Conservation (phyloP, 2,329 filamentous ascomycete species). For the Furcasterigmium sp. region DNA sequence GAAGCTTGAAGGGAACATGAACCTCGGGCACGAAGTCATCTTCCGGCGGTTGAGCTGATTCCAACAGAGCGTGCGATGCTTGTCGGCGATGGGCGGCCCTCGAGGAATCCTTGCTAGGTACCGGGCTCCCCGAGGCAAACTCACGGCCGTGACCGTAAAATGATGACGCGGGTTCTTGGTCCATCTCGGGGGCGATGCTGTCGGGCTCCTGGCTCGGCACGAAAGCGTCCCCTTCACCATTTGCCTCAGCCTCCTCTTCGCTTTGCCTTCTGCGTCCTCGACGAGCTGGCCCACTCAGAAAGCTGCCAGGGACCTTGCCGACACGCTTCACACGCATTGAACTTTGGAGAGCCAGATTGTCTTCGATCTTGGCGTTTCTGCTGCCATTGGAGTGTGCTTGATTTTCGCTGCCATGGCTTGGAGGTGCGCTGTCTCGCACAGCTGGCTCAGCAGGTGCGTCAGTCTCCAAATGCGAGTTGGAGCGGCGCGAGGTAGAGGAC, state of each 20-base stretch:
- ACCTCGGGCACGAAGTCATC: conserved; percentile 28
- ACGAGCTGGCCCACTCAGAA: conserved; percentile 74
- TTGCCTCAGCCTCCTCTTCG: conserved; percentile 55
- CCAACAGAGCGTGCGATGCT: conserved; percentile 27
- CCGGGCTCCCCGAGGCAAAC: conserved; percentile 54
- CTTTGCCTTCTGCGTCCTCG: conserved; percentile 65
- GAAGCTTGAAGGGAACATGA: conserved; percentile 47
- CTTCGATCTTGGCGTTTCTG: conserved; percentile 45
- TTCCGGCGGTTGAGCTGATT: conserved; percentile 22
- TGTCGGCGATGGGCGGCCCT: conserved; percentile 36
- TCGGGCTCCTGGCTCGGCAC: conserved; percentile 36
- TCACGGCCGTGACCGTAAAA: conserved; percentile 41
- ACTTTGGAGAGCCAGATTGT: conserved; percentile 62
- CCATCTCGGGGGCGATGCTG: conserved; percentile 29
- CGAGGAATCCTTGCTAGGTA: conserved; percentile 40
- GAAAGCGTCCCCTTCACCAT: conserved; percentile 35
- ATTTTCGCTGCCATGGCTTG: conserved; percentile 47
- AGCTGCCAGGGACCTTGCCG: conserved; percentile 69
- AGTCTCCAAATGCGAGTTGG: conserved; percentile 36
- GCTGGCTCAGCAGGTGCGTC: conserved; percentile 43
- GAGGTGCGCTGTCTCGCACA: conserved; percentile 42
- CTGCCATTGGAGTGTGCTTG: conserved; percentile 45
- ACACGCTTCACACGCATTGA: conserved; percentile 75
- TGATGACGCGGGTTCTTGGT: conserved; percentile 34
- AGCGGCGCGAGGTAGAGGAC: conserved; percentile 27